Conservation (phyloP, 257 asterid genomes). For the Buddleja alternifolia region DNA sequence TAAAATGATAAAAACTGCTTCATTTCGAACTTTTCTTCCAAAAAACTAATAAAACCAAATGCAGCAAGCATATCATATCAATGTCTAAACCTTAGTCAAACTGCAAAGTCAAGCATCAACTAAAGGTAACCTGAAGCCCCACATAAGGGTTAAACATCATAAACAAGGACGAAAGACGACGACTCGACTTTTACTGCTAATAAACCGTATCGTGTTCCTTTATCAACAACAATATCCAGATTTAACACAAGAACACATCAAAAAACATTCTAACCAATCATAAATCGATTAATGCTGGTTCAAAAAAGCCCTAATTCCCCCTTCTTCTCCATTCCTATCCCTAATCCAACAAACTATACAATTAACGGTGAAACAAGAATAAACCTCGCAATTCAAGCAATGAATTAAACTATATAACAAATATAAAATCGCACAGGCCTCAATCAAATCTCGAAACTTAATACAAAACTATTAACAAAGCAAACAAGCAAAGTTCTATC, state of each 20-base stretch:
- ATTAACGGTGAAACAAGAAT: constrained; percentile 4
- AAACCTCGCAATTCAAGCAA: background rate
- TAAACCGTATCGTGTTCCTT: background rate
- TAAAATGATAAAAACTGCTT: background rate
- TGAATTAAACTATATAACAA: constrained; percentile 24
- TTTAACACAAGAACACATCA: background rate
- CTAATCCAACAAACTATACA: constrained; percentile 12
- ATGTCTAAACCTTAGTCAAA: constrained; percentile 14
- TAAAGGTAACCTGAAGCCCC: constrained; percentile 2
- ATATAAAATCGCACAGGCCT: constrained; percentile 9
- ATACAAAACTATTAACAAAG: constrained; percentile 5
- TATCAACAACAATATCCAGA: constrained; percentile 1
- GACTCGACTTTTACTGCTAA: constrained; percentile 16
- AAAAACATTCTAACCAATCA: constrained; percentile 19
- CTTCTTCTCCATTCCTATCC: constrained; percentile 27
- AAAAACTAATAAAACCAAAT: constrained; percentile 10
- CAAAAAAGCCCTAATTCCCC: constrained; percentile 46
- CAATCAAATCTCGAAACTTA: constrained; percentile 23
- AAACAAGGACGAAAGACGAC: background rate
- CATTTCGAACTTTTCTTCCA: background rate
- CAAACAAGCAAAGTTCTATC: constrained; percentile 30
- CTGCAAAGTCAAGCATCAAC: constrained; percentile 2
- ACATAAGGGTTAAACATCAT: background rate
- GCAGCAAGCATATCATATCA: constrained; percentile 3
- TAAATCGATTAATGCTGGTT: constrained; percentile 32